Conservation (phyloP, 345 rosid species). For the Populus davidiana region DNA sequence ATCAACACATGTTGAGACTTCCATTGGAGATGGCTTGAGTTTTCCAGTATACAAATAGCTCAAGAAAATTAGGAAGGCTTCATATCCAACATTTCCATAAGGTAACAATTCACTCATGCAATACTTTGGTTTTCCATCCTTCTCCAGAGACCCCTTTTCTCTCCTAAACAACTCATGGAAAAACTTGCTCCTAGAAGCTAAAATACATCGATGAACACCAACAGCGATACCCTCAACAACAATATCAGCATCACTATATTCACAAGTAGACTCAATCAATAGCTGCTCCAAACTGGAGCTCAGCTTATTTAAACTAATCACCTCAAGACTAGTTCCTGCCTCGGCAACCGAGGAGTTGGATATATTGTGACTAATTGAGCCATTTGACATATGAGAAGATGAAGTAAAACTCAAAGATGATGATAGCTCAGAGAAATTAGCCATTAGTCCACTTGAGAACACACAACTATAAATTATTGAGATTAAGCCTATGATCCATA, state of each 20-base stretch:
- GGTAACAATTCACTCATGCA: constrained; percentile 53
- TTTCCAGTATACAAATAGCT: constrained; percentile 74
- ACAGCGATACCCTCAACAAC: constrained; percentile 52
- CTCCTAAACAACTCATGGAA: constrained; percentile 61
- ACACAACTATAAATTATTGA: not conserved
- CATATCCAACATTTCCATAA: constrained; percentile 64
- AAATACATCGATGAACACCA: constrained; percentile 76
- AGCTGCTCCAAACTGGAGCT: constrained; percentile 78
- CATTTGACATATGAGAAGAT: constrained; percentile 52
- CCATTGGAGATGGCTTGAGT: constrained; percentile 65
- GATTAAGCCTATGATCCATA: constrained; percentile 7
- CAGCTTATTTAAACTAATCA: constrained; percentile 64
- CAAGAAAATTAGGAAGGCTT: constrained; percentile 72
- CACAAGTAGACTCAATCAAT: constrained; percentile 43
- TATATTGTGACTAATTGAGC: constrained; percentile 36
- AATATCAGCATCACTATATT: constrained; percentile 81
- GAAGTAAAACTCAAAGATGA: constrained; percentile 78
- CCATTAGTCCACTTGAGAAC: constrained; percentile 39
- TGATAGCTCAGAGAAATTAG: constrained; percentile 63
- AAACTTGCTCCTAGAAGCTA: constrained; percentile 83
- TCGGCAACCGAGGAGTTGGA: constrained; percentile 33
- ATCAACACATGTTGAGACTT: constrained; percentile 81
- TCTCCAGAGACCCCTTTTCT: constrained; percentile 36
- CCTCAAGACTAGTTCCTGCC: constrained; percentile 49
- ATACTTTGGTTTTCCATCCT: constrained; percentile 60